Evolutionary conservation across 2,329 filamentous ascomycete genomes (phyloP), one percentile per base, ranked within the genome.

Genomic region (Aspergillus thermomutatus): DNA sequence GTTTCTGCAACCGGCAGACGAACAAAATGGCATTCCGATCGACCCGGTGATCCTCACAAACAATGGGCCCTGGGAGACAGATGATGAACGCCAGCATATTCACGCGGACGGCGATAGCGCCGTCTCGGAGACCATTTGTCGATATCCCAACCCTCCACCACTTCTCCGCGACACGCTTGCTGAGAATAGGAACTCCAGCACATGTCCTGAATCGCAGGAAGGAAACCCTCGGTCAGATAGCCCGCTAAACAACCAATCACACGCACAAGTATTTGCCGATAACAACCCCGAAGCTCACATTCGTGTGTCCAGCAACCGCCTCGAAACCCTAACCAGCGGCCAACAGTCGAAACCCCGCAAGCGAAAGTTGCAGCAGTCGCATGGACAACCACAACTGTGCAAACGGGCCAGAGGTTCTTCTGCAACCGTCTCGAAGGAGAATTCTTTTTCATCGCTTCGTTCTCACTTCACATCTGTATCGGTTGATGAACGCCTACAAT

Each of bases 391-490:
- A 49, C 45, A 49, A 21, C 43, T 28, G 27, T 40, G 43, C 27
- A 53, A 53, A 49, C 57, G 14, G 27, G 10, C 17, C 37, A 27
- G 49, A 57, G 49, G 19, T 25, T 23, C 34, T 45, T 56, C 54
- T 28, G 21, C n/a, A 27, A 37, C 50, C 26, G 28, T 31, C 23
- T 51, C 26, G 14, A 37, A 7, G 43, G 50, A 53, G 21, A 45
- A 49, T 46, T 55, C 40, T 25, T 57, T 59, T 28, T 37, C 49
- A 19, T 37, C 52, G 1, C 54, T 59, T 57, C 26, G 37, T 49
- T 59, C 57, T 50, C 37, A 57, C 54, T 57, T 57, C n/a, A 47
- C 50, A 37, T 59, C 54, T 52, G 9, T 52, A 54, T 47, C 6
- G 40, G 19, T 49, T 34, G 28, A 52, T 48, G 27, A 53, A 43